These are phyloP conservation scores for Globisporangium radiosum DNA, from an alignment of 352 stramenopile genomes.

Conservation along the genomic window DNA sequence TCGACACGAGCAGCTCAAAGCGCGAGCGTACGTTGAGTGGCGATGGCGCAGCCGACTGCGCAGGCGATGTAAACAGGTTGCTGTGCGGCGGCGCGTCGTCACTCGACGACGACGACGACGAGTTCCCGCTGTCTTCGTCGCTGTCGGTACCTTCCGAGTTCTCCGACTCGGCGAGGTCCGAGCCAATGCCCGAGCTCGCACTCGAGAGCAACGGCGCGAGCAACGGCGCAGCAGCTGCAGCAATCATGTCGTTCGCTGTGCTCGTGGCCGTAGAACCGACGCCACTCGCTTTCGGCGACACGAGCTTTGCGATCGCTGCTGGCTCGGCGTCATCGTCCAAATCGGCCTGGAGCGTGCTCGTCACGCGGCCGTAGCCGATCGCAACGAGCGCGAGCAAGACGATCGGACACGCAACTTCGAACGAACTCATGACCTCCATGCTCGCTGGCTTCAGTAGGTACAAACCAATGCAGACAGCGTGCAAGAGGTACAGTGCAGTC, in stretches of 20 bases:
- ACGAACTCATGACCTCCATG: constrained; percentile 50
- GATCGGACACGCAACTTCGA: constrained; percentile 62
- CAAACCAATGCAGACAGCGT: constrained; percentile 32
- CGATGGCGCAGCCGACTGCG: constrained; percentile 13
- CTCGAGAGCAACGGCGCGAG: constrained; percentile 10
- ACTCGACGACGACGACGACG: constrained; percentile 35
- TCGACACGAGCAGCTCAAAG: neutral
- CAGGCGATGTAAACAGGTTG: constrained; percentile 9
- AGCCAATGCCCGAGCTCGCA: constrained; percentile 35
- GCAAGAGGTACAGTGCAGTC: constrained; percentile 53
- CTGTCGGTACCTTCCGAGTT: constrained; percentile 75
- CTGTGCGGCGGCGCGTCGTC: constrained; percentile 3
- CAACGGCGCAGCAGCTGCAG: constrained; percentile 2
- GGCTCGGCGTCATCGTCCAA: constrained; percentile 25
- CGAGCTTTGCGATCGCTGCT: constrained; percentile 36
- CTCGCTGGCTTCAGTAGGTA: constrained; percentile 43
- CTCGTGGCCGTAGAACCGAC: constrained; percentile 5
- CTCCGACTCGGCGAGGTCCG: constrained; percentile 63
- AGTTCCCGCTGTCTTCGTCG: constrained; percentile 70
- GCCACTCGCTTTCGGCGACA: constrained; percentile 28
- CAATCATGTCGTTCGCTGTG: neutral
- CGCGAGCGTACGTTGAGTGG: constrained; percentile 15
- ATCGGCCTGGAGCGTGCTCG: constrained; percentile 48
- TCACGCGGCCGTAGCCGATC: constrained; percentile 72
- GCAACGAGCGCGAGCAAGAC: constrained; percentile 54